Base-by-base conservation (phyloP, 2,329 filamentous ascomycete species). In the Pestalotiopsis sp. region DNA sequence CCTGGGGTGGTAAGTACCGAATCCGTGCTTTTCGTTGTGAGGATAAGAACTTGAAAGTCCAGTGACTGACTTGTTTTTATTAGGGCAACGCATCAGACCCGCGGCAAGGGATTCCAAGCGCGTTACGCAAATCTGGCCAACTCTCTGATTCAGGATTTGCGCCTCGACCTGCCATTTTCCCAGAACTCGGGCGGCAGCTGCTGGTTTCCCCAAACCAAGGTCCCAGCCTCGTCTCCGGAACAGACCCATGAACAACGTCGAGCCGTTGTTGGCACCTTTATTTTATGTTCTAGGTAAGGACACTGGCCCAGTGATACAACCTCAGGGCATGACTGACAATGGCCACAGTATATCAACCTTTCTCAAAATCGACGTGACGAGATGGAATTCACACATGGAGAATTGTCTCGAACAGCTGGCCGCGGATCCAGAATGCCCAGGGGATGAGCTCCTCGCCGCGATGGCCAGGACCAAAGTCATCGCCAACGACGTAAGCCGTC, bases 371-470 rank as follows among this genome's bases (percentile, higher is more conserved):
- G 70, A 75, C 25, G 68, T 73, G 4, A 75, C 91, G 66, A 81
- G 80, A 2, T 92, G 89, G 89, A 89, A 84, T 1, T 71, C 84
- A 1, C 84, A 89, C 65, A 85, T 91, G 81, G 88, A 90, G 38
- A 87, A 90, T 49, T 87, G 84, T 49, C 78, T 91, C 0, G 76
- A 81, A 4, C 71, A 81, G 2, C 77, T 91, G 0, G 78, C 81
- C 3, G 78, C 81, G 17, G 77, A 82, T 2, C 81, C 81, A 5
- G 85, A 89, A 67, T 81, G 80, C 39, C 78, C 82, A 0, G 82
- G 82, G 2, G 89, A 91, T 73, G 79, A 81, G 38, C 72, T 87
- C 2, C 79, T 91, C 2, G 80, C 83, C 6, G 58, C 70, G 0
- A 75, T 78, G 68, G 75, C 73, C 9, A 73, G 67, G 56, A 65